Percentiles rank a stretch among this genome's conserved stretches.
phyloP scores from a whole-genome alignment of 306 rosid genomes.

The Cicer bijugum region DNA sequence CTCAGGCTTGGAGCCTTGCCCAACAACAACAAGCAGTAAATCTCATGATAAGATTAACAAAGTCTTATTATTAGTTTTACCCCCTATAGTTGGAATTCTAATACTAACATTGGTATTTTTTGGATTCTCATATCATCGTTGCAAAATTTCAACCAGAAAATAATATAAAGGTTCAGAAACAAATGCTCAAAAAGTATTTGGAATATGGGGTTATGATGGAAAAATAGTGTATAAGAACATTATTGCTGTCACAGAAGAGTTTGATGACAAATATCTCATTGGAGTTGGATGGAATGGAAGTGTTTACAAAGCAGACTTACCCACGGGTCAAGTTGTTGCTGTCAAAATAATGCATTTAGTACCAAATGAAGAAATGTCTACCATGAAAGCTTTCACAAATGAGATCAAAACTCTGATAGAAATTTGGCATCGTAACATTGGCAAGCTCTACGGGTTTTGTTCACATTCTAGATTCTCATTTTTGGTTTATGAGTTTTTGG shows the following conservation, averaged over 20 bases:
- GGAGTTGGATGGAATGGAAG: too few relatives aligned
- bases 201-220: slow-evolving; percentile 38
- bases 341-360: too few relatives aligned
- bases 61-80: slow-evolving; percentile 4
- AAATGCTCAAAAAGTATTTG: not conserved
- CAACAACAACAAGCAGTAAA: not conserved
- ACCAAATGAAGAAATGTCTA: too few relatives aligned
- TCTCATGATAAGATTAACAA: not conserved
- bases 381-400: too few relatives aligned
- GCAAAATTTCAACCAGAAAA: not conserved
- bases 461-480: slow-evolving; percentile 24
- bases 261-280: too few relatives aligned
- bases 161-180: not conserved
- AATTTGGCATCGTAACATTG: slow-evolving; percentile 39
- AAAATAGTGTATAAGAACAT: not conserved
- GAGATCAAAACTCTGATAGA: slow-evolving; percentile 2
- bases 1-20: slow-evolving; percentile 16
- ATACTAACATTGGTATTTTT: not conserved
- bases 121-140: not conserved
- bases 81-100: not conserved
- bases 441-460: slow-evolving; percentile 38
- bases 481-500: slow-evolving; percentile 38
- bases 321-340: too few relatives aligned
- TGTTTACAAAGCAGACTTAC: too few relatives aligned
- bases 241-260: too few relatives aligned